Evolutionary conservation across 805 yeast species (phyloP).

Genomic region (Barnettozyma vustinii): DNA sequence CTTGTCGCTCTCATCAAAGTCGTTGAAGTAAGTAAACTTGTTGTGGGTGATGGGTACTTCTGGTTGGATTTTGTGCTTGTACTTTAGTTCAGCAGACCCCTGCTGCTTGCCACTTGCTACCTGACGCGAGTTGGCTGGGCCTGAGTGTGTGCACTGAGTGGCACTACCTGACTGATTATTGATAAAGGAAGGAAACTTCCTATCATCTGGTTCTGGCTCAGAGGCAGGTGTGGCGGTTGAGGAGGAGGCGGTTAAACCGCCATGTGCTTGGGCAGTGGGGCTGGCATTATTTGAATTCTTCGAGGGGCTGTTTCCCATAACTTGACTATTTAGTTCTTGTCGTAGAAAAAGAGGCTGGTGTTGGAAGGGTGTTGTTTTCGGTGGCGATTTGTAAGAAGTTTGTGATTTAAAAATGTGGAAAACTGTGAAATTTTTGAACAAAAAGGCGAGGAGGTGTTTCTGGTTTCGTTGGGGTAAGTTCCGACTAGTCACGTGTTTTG

Average conservation of each 20-base stretch:
- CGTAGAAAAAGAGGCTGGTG: neutral
- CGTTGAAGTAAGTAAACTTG: conserved; percentile 16
- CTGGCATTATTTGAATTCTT: conserved; percentile 29
- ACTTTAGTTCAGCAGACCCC: conserved; percentile 3
- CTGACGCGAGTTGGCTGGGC: neutral
- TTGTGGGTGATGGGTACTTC: conserved; percentile 8
- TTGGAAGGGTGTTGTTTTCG: neutral
- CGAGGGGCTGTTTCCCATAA: conserved; percentile 67
- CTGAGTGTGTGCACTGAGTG: conserved; percentile 2
- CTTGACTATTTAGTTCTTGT: neutral
- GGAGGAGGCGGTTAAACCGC: conserved; percentile 16
- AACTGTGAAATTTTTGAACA: neutral
- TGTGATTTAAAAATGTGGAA: neutral
- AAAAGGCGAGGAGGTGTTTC: neutral
- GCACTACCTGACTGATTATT: conserved; percentile 14
- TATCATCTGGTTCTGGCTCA: conserved; percentile 45
- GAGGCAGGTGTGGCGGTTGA: conserved; percentile 24
- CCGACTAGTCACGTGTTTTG: neutral
- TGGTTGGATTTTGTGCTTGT: conserved; percentile 18
- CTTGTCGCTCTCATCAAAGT: conserved; percentile 11
- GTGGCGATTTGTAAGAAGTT: neutral
- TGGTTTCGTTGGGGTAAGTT: neutral
- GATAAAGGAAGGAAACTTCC: conserved; percentile 37
- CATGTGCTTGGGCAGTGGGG: conserved; percentile 30
- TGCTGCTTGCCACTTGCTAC: neutral